Percentiles rank a stretch among this genome's conserved stretches.
Conservation (phyloP, 768 basidiomycete species). For the Boletus fagicola region DNA sequence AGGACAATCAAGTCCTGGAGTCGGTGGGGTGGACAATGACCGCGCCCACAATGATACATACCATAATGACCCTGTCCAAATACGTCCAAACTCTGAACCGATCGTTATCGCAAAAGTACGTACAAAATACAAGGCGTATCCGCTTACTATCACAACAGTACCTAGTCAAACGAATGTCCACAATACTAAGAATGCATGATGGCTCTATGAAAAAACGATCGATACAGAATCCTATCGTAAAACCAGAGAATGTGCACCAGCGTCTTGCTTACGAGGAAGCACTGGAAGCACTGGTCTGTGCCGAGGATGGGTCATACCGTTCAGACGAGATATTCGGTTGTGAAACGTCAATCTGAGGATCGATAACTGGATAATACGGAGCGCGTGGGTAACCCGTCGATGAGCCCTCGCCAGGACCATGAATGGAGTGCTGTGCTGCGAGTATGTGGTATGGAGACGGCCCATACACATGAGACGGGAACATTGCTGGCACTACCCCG, state of each 20-base stretch:
- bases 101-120: conserved; percentile 1
- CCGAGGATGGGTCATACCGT: conserved; percentile 30
- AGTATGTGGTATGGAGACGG: conserved; percentile 31
- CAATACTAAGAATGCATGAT: background rate
- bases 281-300: conserved; percentile 6
- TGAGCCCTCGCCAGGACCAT: conserved; percentile 23
- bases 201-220: background rate
- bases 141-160: background rate
- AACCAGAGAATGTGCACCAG: background rate
- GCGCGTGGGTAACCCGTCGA: conserved; percentile 27
- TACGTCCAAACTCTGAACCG: conserved; percentile 26
- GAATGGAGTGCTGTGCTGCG: conserved; percentile 20
- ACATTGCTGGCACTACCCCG: conserved; percentile 18
- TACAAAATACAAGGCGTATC: conserved; percentile 6
- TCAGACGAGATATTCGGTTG: conserved; percentile 35
- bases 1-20: conserved; percentile 18
- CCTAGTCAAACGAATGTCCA: background rate
- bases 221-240: background rate
- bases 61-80: conserved; percentile 17
- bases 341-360: conserved; percentile 35
- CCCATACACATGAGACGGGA: conserved; percentile 29
- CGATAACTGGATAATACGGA: conserved; percentile 41
- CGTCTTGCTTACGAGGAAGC: conserved; percentile 15
- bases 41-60: conserved; percentile 1
- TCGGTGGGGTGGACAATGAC: background rate